Conservation (phyloP, 768 basidiomycete genomes). For the Mycena floridula region DNA sequence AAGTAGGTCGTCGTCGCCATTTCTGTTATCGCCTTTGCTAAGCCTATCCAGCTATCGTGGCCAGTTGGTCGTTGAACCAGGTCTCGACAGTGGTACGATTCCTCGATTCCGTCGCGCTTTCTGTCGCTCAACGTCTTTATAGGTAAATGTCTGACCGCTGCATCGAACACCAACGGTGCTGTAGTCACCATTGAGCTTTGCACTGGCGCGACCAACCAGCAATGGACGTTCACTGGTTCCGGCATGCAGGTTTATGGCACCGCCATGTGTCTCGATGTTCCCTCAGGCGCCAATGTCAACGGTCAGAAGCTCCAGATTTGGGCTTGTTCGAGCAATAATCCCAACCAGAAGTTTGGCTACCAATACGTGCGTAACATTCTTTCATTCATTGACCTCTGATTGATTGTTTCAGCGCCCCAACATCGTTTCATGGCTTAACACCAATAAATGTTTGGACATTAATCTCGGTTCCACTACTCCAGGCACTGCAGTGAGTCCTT, state of each 20-base stretch:
- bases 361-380: too few relatives aligned
- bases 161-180: constrained; percentile 42
- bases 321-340: constrained; percentile 33
- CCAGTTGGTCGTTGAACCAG: constrained; percentile 36
- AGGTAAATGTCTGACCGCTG: constrained; percentile 51
- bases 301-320: constrained; percentile 47
- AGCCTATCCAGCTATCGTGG: constrained; percentile 30
- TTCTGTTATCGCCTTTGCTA: neutral
- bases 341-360: constrained; percentile 44
- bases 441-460: too few relatives aligned
- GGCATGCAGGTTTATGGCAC: constrained; percentile 35
- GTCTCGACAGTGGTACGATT: too few relatives aligned
- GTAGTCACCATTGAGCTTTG: constrained; percentile 40
- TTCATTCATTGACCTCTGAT: too few relatives aligned
- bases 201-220: constrained; percentile 35
- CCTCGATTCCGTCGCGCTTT: too few relatives aligned
- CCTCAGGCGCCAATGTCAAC: constrained; percentile 31
- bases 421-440: too few relatives aligned
- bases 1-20: constrained; percentile 8
- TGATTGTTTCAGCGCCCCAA: too few relatives aligned
- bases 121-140: too few relatives aligned
- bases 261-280: constrained; percentile 49
- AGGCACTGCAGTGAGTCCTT: too few relatives aligned
- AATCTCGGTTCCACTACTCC: too few relatives aligned
- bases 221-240: constrained; percentile 41